Base-by-base conservation (phyloP, 169 alveolate species). In the Babesia sp. region DNA sequence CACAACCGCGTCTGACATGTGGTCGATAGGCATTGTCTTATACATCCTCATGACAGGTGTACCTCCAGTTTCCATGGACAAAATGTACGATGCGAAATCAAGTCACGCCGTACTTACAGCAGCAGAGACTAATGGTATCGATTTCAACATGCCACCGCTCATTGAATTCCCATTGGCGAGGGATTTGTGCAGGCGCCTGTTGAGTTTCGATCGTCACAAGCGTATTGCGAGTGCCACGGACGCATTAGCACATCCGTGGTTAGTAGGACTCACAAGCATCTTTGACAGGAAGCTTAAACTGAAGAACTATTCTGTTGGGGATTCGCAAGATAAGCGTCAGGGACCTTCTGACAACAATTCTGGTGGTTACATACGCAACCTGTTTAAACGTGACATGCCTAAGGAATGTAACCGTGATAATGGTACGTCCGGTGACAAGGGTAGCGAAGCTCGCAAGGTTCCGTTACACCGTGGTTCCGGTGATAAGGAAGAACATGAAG, bases 171-270 rank as follows among this genome's bases (percentile, higher is more conserved):
- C 97, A 7, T 82, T 86, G 24, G 97, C 97, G 9, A 77, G 92
- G 48, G 95, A 92, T 45, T 86, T 94, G 54, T 94, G 97, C 84
- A 74, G 80, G 53, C 70, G 92, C 58, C 83, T 94, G 26, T 86
- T 94, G 46, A 86, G 91, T 66, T 90, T 93, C 67, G 93, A 92
- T 61, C 94, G 93, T 9, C 36, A 75, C 24, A 80, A 90, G 42
- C 87, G 97, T 29, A 78, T 93, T n/a, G 72, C 91, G 36, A 86
- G 87, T 16, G 92, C 95, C 3, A 59, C 85, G 14, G 90, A 77
- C 42, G 97, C 97, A 18, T 84, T 92, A 7, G 87, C 84, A 12
- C 97, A 94, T 60, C 97, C 97, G 1, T 94, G 97, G 97, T 61
- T 92, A 46, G 90, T 72, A 37, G 86, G 84, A 16, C 83, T 84